Conservation (phyloP, 2,329 filamentous ascomycete species). For the Chaetomiaceae sp. region DNA sequence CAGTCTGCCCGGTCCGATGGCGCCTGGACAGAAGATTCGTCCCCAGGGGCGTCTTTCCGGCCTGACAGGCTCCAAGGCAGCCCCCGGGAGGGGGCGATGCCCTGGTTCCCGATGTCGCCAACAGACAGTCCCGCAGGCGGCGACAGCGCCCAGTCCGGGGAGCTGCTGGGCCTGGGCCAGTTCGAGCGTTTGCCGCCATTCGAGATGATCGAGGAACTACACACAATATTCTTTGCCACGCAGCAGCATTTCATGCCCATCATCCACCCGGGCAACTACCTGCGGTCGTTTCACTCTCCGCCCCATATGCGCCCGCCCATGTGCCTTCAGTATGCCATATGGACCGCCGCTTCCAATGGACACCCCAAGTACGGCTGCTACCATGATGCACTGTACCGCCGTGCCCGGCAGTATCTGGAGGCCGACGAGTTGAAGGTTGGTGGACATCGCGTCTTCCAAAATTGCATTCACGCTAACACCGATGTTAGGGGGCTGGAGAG, state of each 20-base stretch:
- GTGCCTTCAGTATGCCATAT: slow-evolving; percentile 80
- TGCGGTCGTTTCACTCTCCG: slow-evolving; percentile 66
- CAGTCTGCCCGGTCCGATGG: slow-evolving; percentile 24
- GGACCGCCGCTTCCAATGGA: slow-evolving; percentile 70
- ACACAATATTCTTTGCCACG: slow-evolving; percentile 70
- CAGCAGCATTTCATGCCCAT: slow-evolving; percentile 71
- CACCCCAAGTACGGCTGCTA: slow-evolving; percentile 68
- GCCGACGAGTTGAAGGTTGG: slow-evolving; percentile 73
- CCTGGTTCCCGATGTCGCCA: slow-evolving; percentile 6
- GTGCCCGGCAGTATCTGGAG: slow-evolving; percentile 78
- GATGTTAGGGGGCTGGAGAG: slow-evolving; percentile 65
- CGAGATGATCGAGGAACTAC: slow-evolving; percentile 79
- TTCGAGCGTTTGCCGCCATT: slow-evolving; percentile 76
- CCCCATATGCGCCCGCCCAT: slow-evolving; percentile 76
- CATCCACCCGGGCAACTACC: slow-evolving; percentile 71
- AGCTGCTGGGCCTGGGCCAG: slow-evolving; percentile 74
- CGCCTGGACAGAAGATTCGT: slow-evolving; percentile 20
- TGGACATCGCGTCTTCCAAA: background rate
- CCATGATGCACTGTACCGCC: slow-evolving; percentile 74
- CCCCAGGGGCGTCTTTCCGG: background rate
- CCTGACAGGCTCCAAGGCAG: slow-evolving; percentile 1
- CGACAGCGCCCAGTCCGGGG: slow-evolving; percentile 44
- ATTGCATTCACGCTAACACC: background rate
- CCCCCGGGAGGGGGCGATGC: slow-evolving; percentile 2
- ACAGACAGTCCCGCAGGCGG: background rate